A percentile compares a stretch with the other conserved stretches of the same genome.
phyloP scores from a whole-genome alignment of 1,284 basidiomycete genomes.

The Megacollybia platyphylla region DNA sequence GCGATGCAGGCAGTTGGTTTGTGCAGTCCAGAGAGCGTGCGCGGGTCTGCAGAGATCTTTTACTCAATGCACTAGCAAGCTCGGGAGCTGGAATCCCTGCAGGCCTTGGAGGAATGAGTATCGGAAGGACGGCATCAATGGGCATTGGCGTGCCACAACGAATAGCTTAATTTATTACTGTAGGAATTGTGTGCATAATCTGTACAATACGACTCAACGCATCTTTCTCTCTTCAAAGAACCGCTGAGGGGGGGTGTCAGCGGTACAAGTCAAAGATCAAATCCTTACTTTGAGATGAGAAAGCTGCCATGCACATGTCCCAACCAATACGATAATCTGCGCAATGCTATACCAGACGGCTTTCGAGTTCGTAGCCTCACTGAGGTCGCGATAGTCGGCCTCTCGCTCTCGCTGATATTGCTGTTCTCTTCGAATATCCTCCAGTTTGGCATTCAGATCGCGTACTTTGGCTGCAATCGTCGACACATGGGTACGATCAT shows the following conservation, averaged over 20 bases:
- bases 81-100: background rate
- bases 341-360: constrained; percentile 90
- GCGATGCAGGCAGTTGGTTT: constrained; percentile 57
- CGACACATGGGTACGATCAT: constrained; percentile 79
- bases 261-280: constrained; percentile 2
- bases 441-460: constrained; percentile 87
- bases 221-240: constrained; percentile 89
- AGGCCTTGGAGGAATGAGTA: background rate
- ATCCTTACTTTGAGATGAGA: constrained; percentile 73
- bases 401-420: constrained; percentile 97
- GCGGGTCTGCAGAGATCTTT: constrained; percentile 53
- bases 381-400: constrained; percentile 81
- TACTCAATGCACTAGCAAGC: constrained; percentile 38
- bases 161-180: background rate
- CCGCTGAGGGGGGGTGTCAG: constrained; percentile 27
- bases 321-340: constrained; percentile 79
- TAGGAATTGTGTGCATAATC: background rate
- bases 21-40: constrained; percentile 61
- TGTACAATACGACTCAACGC: constrained; percentile 15
- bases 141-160: background rate
- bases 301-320: constrained; percentile 88
- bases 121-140: background rate
- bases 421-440: constrained; percentile 91
- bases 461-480: constrained; percentile 80
- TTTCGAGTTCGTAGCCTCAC: constrained; percentile 78